phyloP scores from a whole-genome alignment of 371 early-diverging fungal genomes.

The Apophysomyces trapeziformis region DNA sequence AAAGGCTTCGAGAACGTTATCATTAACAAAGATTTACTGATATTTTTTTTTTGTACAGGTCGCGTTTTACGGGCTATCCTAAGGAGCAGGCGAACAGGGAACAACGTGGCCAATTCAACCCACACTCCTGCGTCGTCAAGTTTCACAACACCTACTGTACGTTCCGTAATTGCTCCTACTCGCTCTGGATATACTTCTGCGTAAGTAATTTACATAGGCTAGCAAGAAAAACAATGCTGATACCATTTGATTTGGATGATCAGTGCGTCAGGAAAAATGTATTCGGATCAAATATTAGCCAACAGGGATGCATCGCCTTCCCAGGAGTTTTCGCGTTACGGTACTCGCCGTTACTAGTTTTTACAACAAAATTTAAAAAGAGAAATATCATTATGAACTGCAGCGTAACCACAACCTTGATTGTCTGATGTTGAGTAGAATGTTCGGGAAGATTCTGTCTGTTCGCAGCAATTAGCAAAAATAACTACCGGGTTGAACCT shows the following conservation, averaged over 20 bases:
- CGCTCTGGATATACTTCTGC: slow-evolving; percentile 26
- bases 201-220: slow-evolving; percentile 9
- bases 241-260: background rate
- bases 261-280: slow-evolving; percentile 2
- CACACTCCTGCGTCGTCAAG: background rate
- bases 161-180: slow-evolving; percentile 25
- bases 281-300: background rate
- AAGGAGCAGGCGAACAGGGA: slow-evolving; percentile 26
- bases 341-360: slow-evolving; percentile 7
- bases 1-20: slow-evolving; percentile 1
- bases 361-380: background rate
- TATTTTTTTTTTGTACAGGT: slow-evolving; percentile 22
- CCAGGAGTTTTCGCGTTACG: slow-evolving; percentile 2
- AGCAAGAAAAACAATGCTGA: slow-evolving; percentile 6
- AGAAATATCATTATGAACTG: background rate
- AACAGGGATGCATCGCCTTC: background rate
- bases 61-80: slow-evolving; percentile 39
- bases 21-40: background rate
- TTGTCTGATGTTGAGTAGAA: too few relatives aligned
- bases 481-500: too few relatives aligned
- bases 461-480: too few relatives aligned
- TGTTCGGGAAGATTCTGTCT: too few relatives aligned
- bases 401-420: too few relatives aligned
- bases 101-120: background rate
- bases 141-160: slow-evolving; percentile 17